A percentile compares a stretch with the other conserved stretches of the same genome.
These are phyloP conservation scores for Nigrospora sphaerica DNA, from an alignment of 2,329 filamentous ascomycete species.

Conservation along the genomic window DNA sequence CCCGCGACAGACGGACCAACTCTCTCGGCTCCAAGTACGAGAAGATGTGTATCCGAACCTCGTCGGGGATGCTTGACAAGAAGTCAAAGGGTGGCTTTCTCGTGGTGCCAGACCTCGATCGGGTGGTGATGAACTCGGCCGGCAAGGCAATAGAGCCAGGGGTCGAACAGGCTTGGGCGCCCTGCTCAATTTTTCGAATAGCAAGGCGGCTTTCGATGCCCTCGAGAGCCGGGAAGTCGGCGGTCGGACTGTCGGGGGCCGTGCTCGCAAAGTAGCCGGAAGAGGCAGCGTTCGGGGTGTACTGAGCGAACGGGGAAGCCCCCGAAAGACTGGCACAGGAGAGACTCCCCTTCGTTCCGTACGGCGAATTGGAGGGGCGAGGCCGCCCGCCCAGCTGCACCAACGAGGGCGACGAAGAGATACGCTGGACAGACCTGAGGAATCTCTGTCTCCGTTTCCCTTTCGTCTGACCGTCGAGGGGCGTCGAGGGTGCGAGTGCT, in stretches of 20 bases:
- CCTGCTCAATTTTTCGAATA: constrained; percentile 48
- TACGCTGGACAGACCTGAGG: constrained; percentile 68
- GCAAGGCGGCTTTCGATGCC: constrained; percentile 40
- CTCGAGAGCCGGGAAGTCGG: constrained; percentile 32
- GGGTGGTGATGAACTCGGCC: constrained; percentile 47
- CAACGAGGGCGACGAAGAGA: constrained; percentile 73
- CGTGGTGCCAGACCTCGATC: constrained; percentile 16
- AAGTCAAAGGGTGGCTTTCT: constrained; percentile 50
- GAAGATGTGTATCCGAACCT: constrained; percentile 74
- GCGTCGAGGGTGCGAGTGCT: constrained; percentile 1
- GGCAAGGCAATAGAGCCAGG: constrained; percentile 56
- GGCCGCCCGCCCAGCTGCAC: constrained; percentile 50
- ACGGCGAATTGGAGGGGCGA: constrained; percentile 61
- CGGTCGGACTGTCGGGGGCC: constrained; percentile 29
- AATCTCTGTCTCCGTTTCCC: constrained; percentile 63
- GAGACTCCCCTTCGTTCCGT: constrained; percentile 45
- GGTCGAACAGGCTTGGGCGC: constrained; percentile 28
- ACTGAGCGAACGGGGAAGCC: constrained; percentile 29
- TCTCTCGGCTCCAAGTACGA: constrained; percentile 72
- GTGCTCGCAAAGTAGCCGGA: constrained; percentile 23
- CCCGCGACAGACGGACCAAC: constrained; percentile 68
- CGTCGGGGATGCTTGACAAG: constrained; percentile 75
- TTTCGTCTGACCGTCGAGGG: constrained; percentile 37
- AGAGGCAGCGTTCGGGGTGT: constrained; percentile 22
- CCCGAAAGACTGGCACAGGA: constrained; percentile 49